Base-by-base conservation (phyloP, 192 early-diverging fungal genomes). In the Geranomyces michiganensis region DNA sequence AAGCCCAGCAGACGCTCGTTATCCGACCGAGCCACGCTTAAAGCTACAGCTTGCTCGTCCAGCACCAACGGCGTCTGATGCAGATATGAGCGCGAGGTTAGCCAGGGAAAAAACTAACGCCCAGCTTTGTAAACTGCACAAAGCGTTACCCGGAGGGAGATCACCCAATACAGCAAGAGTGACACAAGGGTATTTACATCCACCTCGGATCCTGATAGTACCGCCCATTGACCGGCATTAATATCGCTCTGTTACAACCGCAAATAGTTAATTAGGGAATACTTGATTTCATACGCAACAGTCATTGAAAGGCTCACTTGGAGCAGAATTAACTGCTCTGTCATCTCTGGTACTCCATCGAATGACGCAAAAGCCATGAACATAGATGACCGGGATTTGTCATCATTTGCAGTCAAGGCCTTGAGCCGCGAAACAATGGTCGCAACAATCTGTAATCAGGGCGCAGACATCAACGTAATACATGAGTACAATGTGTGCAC, bases 81-180 rank as follows among this genome's bases (percentile, higher is more conserved):
- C 3, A 10, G 5, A 55, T 8, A 9, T 55, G 51, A 47, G 46
- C n/a, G n/a, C n/a, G n/a, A 55, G 3, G 51, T 27, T 10, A 41
- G 36, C 36, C 36, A 41, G 36, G 36, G 36, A 41, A 41, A 3
- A 9, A n/a, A 55, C 6, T 14, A 8, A 10, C 10, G 36, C 46
- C 51, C 22, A 47, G 3, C 36, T 41, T 10, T 32, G n/a, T n/a
- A n/a, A n/a, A n/a, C n/a, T n/a, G n/a, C n/a, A n/a, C 64, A 1
- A 21, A 22, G 46, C 9, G 19, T 45, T 36, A 72, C 76, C 61
- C 74, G 76, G 43, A 83, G 60, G 15, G 66, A 56, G 5, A 68
- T 68, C 19, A 83, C n/a, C 78, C 78, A 83, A 48, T 76, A 62
- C 26, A 79, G 51, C 36, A 83, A 41, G 26, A 79, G 46, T 2